These are phyloP conservation scores for Pythium monospermum DNA, from an alignment of 352 stramenopile genomes.

Conservation along the genomic window DNA sequence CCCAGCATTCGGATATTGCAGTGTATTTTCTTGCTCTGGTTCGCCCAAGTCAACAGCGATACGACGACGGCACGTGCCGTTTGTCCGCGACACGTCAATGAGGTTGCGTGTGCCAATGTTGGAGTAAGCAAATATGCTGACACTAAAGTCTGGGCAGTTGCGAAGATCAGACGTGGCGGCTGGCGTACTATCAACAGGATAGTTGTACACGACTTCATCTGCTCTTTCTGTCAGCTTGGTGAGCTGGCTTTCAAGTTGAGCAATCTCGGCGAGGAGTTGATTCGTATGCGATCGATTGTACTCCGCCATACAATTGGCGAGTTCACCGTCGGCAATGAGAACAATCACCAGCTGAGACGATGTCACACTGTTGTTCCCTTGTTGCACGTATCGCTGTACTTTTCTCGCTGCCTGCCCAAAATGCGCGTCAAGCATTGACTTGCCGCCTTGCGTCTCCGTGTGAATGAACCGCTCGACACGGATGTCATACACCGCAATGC, in stretches of 20 bases:
- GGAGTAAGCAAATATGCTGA: not conserved
- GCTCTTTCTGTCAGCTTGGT: not conserved
- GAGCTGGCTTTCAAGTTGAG: not conserved
- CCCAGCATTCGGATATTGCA: too few relatives aligned
- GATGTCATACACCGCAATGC: constrained; percentile 10
- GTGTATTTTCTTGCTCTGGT: too few relatives aligned
- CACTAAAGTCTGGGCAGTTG: not conserved
- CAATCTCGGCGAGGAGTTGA: not conserved
- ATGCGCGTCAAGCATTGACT: constrained; percentile 17
- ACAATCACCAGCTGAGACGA: constrained; percentile 7
- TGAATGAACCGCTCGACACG: constrained; percentile 13
- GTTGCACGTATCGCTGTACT: constrained; percentile 3
- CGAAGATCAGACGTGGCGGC: not conserved
- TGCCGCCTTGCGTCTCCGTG: constrained; percentile 20
- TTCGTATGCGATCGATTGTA: not conserved
- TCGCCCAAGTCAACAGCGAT: too few relatives aligned
- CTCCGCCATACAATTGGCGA: constrained; percentile 13
- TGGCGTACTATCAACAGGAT: not conserved
- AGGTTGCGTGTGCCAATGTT: too few relatives aligned
- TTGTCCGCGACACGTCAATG: too few relatives aligned
- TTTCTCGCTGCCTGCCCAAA: constrained; percentile 13
- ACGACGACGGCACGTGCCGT: too few relatives aligned
- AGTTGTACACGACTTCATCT: constrained; percentile 2
- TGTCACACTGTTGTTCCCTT: constrained; percentile 12
- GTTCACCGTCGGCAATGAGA: constrained; percentile 5